Evolutionary conservation across 345 rosid genomes (phyloP).

Genomic region (Clarkia xantiana): DNA sequence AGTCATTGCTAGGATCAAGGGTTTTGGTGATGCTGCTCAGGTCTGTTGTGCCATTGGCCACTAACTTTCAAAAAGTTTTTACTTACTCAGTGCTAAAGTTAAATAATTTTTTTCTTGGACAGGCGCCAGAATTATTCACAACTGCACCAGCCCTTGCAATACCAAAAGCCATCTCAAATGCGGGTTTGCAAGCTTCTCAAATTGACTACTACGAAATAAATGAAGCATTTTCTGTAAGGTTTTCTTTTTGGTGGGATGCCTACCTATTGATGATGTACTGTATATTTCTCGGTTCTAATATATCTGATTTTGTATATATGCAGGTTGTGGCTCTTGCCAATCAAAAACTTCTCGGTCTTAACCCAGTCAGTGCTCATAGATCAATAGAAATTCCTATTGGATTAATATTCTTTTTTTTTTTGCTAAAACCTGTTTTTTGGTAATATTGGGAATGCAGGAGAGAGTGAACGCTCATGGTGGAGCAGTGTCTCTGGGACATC

Average conservation of each 20-base stretch:
- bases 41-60: constrained; percentile 10
- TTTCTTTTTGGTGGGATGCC: constrained; percentile 4
- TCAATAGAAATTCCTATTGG: neutral
- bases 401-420: neutral
- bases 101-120: constrained; percentile 3
- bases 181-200: constrained; percentile 68
- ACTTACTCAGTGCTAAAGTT: constrained; percentile 9
- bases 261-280: neutral
- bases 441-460: constrained; percentile 29
- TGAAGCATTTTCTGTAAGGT: constrained; percentile 81
- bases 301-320: constrained; percentile 6
- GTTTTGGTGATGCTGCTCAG: constrained; percentile 95
- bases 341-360: constrained; percentile 59
- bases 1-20: constrained; percentile 69
- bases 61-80: constrained; percentile 1
- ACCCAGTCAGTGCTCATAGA: constrained; percentile 44
- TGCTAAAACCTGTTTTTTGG: neutral
- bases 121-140: constrained; percentile 85
- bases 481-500: constrained; percentile 90
- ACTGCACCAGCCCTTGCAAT: constrained; percentile 87
- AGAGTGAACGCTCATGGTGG: constrained; percentile 76
- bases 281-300: neutral
- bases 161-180: constrained; percentile 77
- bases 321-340: constrained; percentile 88
- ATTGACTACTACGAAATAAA: constrained; percentile 90